Conservation (phyloP, 78 protist genomes). For the Thecamonas trahens region DNA sequence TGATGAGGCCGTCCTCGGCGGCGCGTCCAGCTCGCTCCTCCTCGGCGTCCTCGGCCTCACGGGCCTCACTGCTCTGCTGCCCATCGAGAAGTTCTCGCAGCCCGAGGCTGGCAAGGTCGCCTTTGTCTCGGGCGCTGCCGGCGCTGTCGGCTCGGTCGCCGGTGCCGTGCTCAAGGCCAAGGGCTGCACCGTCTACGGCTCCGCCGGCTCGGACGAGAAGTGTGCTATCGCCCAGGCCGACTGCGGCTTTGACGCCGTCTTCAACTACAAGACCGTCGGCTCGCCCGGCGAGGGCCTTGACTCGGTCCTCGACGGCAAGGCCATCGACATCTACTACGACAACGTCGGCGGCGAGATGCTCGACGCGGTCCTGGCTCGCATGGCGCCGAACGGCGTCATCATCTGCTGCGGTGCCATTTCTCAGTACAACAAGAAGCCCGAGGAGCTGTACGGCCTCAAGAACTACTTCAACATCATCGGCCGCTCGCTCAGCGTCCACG, state of each 20-base stretch:
- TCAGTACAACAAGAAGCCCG: background rate
- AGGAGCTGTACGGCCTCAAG: background rate
- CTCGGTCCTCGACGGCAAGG: too few relatives aligned
- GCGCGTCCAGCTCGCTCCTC: background rate
- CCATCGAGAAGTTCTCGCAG: background rate
- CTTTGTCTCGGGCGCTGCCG: conserved; percentile 12
- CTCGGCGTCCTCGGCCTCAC: background rate
- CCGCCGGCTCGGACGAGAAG: background rate
- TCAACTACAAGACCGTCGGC: background rate
- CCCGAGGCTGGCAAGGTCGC: background rate
- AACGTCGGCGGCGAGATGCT: conserved; percentile 4
- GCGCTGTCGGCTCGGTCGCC: conserved; percentile 12
- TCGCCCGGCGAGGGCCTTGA: too few relatives aligned
- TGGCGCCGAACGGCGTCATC: background rate
- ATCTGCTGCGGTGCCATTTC: conserved; percentile 7
- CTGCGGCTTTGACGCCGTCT: background rate
- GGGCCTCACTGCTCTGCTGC: background rate
- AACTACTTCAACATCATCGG: background rate
- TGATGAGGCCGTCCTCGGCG: background rate
- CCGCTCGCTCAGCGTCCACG: background rate
- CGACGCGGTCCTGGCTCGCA: conserved; percentile 1
- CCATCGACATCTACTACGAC: conserved; percentile 1
- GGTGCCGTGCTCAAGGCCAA: background rate
- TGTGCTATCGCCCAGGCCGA: background rate
- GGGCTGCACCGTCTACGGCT: background rate